These are phyloP conservation scores for Salix exigua DNA, from an alignment of 345 rosid genomes.

Conservation along the genomic window DNA sequence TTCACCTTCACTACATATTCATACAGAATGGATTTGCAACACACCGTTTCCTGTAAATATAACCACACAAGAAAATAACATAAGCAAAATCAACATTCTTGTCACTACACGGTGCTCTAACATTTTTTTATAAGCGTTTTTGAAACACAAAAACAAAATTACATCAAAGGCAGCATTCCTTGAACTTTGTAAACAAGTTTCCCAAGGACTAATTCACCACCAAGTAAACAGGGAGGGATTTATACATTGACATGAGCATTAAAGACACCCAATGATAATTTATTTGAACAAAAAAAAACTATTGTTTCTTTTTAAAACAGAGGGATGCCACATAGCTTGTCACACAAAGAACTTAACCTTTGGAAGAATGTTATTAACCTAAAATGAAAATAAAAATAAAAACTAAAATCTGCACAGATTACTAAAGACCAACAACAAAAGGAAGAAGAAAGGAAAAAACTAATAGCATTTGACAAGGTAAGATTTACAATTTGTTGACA, in stretches of 20 bases:
- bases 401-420: not conserved
- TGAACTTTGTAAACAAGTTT: no score
- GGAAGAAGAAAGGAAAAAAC: not conserved
- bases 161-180: no score
- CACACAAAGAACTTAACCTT: not conserved
- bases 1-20: no score
- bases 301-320: not conserved
- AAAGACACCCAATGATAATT: not conserved
- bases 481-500: not conserved
- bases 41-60: no score
- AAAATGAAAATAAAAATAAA: not conserved
- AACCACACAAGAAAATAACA: no score
- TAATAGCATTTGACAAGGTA: not conserved
- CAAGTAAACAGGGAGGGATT: not conserved
- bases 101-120: no score
- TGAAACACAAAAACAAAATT: no score
- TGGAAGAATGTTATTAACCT: not conserved
- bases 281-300: not conserved
- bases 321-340: not conserved
- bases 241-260: not conserved
- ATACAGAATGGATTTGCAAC: no score
- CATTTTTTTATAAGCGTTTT: no score
- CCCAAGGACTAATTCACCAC: no score
- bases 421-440: not conserved
- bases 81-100: no score